Evolutionary conservation across 164 flowering plant species (phyloP), one percentile per base, ranked within the genome.

Genomic region (Vitis riparia): DNA sequence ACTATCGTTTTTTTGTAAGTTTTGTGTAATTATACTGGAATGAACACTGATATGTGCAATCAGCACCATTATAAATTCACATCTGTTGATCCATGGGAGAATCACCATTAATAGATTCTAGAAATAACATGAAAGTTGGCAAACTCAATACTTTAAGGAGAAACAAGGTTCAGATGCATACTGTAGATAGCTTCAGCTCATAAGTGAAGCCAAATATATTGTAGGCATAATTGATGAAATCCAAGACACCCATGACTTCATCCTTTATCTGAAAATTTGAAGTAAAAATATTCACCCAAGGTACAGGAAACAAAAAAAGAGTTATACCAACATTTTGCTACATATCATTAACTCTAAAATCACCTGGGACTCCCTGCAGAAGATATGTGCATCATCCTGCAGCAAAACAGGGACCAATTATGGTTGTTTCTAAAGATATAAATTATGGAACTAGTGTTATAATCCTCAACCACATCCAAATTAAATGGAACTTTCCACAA

Each of bases 331-430:
- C 13, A 60, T 29, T 30, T 11, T 60, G 44, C 11, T 11, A 63
- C 27, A 37, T n/a, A 23, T 61, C 69, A 51, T 37, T 62, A 19
- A 63, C 49, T 10, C 29, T 12, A 65, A 37, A 71, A 80, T 83
- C 59, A 92, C 99, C 88, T 93, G 98, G 56, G 86, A 84, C 76
- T 96, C 95, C 79, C 84, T 84, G 80, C 99, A 96, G 78, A 93
- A 96, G 56, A 96, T 96, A 79, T 96, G 99, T 74, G 99, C 99
- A 88, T 96, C 99, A 85, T 96, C 99, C 99, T 96, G 95, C 44
- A 70, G 69, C 27, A 76, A 9, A 67, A 63, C 14, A 11, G 13
- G 16, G 19, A 52, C 10, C 1, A 69, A 56, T 23, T 29, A n/a
- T 47, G 44, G 44, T 37, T 37, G 44, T 9, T 62, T 71, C 62